Conservation (phyloP, 78 protist species). For the Dictyostelium purpureum region DNA sequence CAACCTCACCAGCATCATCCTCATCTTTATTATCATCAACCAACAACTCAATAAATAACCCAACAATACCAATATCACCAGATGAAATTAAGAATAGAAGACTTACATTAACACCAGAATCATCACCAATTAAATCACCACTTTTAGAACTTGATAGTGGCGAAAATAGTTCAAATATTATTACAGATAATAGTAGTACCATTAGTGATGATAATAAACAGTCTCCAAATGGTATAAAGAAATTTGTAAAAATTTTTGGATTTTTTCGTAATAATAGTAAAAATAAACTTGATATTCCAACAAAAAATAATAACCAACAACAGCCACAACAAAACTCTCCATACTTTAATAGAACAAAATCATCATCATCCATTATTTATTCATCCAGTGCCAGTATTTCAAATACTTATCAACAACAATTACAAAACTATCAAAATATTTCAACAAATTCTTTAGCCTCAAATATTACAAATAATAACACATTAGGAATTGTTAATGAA, state of each 20-base stretch:
- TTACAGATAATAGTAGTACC: neutral
- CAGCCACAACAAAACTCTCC: neutral
- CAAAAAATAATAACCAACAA: neutral
- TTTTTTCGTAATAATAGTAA: slow-evolving; percentile 30
- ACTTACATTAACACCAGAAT: too few species aligned
- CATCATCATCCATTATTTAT: neutral
- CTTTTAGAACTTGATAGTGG: too few species aligned
- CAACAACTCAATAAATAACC: neutral
- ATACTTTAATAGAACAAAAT: neutral
- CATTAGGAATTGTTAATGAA: too few species aligned
- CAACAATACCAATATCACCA: too few species aligned
- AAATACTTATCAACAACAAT: neutral
- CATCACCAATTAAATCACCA: too few species aligned
- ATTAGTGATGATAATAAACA: neutral
- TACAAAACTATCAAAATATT: neutral
- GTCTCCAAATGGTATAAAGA: neutral
- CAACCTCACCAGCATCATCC: neutral
- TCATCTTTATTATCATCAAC: neutral
- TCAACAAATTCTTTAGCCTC: neutral
- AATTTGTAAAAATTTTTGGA: slow-evolving; percentile 4
- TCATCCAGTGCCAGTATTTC: neutral
- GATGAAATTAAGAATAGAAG: too few species aligned
- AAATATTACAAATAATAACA: too few species aligned
- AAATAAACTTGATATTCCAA: neutral
- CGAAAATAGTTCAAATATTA: neutral